Percentiles rank a stretch among this genome's conserved stretches.
Conservation (phyloP, 1,139 yeast species). For the Saccharomyces hybrid region DNA sequence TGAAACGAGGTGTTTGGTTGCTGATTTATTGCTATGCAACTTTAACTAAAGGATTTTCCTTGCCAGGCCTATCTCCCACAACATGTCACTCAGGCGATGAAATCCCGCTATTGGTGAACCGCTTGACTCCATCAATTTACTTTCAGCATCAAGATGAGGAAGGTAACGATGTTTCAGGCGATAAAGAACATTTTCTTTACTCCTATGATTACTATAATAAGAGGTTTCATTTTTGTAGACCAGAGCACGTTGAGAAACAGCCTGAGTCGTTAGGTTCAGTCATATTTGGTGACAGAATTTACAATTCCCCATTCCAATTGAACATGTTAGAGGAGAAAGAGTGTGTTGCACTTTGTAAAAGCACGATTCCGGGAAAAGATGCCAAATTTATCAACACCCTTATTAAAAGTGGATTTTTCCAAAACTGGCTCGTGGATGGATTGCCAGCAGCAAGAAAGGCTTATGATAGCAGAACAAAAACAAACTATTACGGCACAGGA, state of each 20-base stretch:
- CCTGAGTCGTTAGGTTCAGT: conserved; percentile 89
- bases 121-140: conserved; percentile 72
- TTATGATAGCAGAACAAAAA: conserved; percentile 48
- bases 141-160: conserved; percentile 32
- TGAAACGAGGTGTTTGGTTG: background rate
- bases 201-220: conserved; percentile 84
- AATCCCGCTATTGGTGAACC: conserved; percentile 79
- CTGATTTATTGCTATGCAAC: background rate
- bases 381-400: conserved; percentile 67
- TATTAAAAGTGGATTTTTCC: conserved; percentile 74
- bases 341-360: conserved; percentile 60
- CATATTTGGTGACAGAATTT: conserved; percentile 90
- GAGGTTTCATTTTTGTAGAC: conserved; percentile 76
- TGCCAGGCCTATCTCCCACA: conserved; percentile 95
- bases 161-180: conserved; percentile 35
- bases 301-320: conserved; percentile 81
- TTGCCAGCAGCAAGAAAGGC: conserved; percentile 75
- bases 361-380: conserved; percentile 54
- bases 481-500: conserved; percentile 68
- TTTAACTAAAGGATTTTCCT: conserved; percentile 54
- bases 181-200: conserved; percentile 47
- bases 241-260: conserved; percentile 55
- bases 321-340: conserved; percentile 64
- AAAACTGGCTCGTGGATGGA: conserved; percentile 93
- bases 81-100: conserved; percentile 65